Percentiles rank a stretch among this genome's conserved stretches.
Evolutionary conservation across 768 basidiomycete genomes (phyloP).

Genomic region (Termitomyces eurrhizus): DNA sequence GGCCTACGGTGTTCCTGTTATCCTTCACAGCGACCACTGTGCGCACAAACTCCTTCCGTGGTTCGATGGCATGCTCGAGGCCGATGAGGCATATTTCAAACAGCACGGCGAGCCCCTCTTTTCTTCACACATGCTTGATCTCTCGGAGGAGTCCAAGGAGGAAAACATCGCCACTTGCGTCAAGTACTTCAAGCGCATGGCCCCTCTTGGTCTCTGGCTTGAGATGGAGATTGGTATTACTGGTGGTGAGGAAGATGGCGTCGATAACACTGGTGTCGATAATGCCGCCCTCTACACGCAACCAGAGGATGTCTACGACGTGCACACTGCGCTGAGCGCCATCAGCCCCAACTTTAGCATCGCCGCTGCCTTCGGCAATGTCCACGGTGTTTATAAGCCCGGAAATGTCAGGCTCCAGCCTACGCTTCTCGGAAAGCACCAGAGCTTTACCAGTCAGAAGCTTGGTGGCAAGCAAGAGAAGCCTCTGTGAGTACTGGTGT

Average conservation of each 20-base stretch:
- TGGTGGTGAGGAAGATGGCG: constrained; percentile 98
- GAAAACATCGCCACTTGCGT: constrained; percentile 93
- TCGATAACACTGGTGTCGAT: constrained; percentile 95
- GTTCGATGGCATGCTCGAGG: constrained; percentile 99
- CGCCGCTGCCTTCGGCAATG: constrained; percentile 98
- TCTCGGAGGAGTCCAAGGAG: constrained; percentile 89
- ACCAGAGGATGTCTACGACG: constrained; percentile 92
- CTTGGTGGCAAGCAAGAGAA: constrained; percentile 57
- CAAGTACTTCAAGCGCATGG: constrained; percentile 95
- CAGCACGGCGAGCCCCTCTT: constrained; percentile 83
- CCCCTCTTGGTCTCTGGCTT: constrained; percentile 88
- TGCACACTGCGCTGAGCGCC: constrained; percentile 76
- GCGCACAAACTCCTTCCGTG: constrained; percentile 96
- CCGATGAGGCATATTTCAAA: constrained; percentile 92
- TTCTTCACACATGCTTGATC: constrained; percentile 98
- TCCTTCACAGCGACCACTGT: constrained; percentile 98
- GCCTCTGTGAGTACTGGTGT: constrained; percentile 66
- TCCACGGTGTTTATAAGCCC: constrained; percentile 99
- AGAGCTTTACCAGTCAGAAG: constrained; percentile 68
- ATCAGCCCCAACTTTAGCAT: constrained; percentile 95
- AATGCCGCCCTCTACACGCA: constrained; percentile 95
- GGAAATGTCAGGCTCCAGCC: constrained; percentile 95
- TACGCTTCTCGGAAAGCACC: constrained; percentile 89
- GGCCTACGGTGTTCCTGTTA: constrained; percentile 92
- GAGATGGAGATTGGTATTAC: constrained; percentile 99